Percentiles rank a stretch among this genome's conserved stretches.
Evolutionary conservation across 139 green algal species (phyloP).

Genomic region (Picochlorum costavermella): DNA sequence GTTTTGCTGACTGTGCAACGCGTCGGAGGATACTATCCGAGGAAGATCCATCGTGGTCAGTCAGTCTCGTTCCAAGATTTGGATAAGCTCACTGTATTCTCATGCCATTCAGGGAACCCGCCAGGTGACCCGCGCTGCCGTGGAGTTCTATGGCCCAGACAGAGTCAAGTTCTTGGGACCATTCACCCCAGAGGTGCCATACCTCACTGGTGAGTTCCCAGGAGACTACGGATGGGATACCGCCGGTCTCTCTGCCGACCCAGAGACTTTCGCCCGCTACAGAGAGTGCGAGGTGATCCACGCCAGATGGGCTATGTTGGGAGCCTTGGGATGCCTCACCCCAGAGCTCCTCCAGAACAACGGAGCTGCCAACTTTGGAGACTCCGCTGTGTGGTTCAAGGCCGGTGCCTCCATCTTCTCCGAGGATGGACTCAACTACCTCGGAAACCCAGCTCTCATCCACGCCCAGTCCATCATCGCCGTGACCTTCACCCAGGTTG

Average conservation of each 20-base stretch:
- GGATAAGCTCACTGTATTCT: too few relatives aligned
- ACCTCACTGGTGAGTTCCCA: slow-evolving; percentile 80
- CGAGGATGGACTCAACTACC: slow-evolving; percentile 70
- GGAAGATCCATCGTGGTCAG: too few relatives aligned
- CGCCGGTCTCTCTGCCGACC: slow-evolving; percentile 86
- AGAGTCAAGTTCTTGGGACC: slow-evolving; percentile 65
- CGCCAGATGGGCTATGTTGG: slow-evolving; percentile 95
- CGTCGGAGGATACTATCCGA: too few relatives aligned
- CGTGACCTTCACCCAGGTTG: slow-evolving; percentile 51
- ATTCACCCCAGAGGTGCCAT: slow-evolving; percentile 54
- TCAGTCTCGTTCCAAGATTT: too few relatives aligned
- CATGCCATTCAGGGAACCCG: slow-evolving; percentile 24
- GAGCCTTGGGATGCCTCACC: slow-evolving; percentile 65
- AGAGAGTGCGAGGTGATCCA: slow-evolving; percentile 96
- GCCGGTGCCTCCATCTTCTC: slow-evolving; percentile 74
- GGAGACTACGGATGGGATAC: slow-evolving; percentile 95
- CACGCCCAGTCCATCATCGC: slow-evolving; percentile 80
- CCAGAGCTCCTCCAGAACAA: slow-evolving; percentile 56
- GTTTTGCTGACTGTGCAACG: too few relatives aligned
- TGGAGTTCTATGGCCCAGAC: slow-evolving; percentile 41
- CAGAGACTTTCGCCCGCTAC: slow-evolving; percentile 79
- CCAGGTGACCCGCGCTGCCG: slow-evolving; percentile 35
- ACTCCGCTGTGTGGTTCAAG: slow-evolving; percentile 84
- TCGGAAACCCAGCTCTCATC: slow-evolving; percentile 64
- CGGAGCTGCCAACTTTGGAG: slow-evolving; percentile 44